Evolutionary conservation across 108 stramenopile genomes (phyloP).

Genomic region (Nitzschia sp.): DNA sequence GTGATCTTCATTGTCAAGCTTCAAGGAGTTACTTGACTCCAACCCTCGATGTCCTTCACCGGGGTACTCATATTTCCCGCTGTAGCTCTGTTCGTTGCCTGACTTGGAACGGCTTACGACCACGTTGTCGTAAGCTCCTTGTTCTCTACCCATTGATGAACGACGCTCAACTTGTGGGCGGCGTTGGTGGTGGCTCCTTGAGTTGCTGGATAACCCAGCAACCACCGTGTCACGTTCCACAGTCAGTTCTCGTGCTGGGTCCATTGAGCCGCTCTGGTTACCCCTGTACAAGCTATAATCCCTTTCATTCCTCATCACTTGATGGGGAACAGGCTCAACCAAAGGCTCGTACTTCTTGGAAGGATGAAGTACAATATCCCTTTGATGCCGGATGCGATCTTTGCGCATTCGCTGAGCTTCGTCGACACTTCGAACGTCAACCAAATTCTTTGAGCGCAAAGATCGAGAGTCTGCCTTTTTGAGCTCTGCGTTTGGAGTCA

Average conservation of each 20-base stretch:
- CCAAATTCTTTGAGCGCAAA: slow-evolving; percentile 15
- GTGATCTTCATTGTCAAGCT: not conserved
- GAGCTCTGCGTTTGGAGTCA: not conserved
- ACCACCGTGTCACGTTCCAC: not conserved
- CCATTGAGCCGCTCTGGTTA: not conserved
- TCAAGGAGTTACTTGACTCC: not conserved
- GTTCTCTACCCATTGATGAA: slow-evolving; percentile 4
- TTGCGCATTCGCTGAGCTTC: slow-evolving; percentile 28
- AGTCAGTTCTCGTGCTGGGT: not conserved
- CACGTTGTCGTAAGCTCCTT: slow-evolving; percentile 2
- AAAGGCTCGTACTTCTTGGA: not conserved
- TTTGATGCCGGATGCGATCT: not conserved
- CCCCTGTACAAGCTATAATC: not conserved
- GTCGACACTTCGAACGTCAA: slow-evolving; percentile 32
- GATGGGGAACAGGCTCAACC: not conserved
- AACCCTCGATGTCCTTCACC: not conserved
- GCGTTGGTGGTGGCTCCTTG: slow-evolving; percentile 1
- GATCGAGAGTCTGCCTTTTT: not conserved
- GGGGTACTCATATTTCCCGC: not conserved
- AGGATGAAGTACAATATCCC: not conserved
- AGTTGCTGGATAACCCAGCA: not conserved
- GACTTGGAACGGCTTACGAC: slow-evolving; percentile 3
- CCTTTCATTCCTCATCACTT: no score
- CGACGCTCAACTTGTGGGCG: not conserved
- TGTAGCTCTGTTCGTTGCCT: not conserved